Percentiles rank a stretch among this genome's conserved stretches.
phyloP scores from a whole-genome alignment of 495 filamentous ascomycete species.

The Hyaloscypha bicolor region DNA sequence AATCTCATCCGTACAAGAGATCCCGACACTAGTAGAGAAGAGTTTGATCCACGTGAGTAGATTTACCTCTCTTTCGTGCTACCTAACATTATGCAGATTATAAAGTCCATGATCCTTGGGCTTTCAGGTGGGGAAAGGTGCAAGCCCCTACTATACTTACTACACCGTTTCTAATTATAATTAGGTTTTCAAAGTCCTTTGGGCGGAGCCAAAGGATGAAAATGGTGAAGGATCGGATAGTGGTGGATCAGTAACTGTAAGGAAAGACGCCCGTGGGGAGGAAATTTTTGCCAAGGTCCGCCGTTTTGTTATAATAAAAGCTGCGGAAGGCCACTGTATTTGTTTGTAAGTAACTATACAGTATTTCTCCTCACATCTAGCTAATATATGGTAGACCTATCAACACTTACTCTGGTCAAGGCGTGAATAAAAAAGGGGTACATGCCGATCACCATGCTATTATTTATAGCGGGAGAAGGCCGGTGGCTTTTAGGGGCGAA shows the following conservation, averaged over 20 bases:
- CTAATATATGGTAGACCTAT: slow-evolving; percentile 17
- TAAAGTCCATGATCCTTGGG: not conserved
- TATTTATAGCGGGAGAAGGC: too few relatives aligned
- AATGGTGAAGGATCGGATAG: too few relatives aligned
- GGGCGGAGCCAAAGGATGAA: too few relatives aligned
- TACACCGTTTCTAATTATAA: not conserved
- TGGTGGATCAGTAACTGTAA: too few relatives aligned
- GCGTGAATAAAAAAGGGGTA: slow-evolving; percentile 17
- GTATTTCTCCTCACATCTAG: not conserved
- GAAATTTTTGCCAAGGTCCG: slow-evolving; percentile 2
- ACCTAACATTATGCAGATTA: too few relatives aligned
- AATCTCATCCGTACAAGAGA: not conserved
- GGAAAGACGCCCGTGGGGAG: not conserved
- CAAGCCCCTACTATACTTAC: not conserved
- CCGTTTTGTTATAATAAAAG: slow-evolving; percentile 26
- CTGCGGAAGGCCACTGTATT: too few relatives aligned
- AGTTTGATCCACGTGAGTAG: too few relatives aligned
- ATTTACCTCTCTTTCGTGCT: too few relatives aligned
- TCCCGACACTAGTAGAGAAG: not conserved
- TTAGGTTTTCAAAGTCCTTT: too few relatives aligned
- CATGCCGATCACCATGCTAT: slow-evolving; percentile 16
- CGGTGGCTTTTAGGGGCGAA: slow-evolving; percentile 9
- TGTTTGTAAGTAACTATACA: not conserved
- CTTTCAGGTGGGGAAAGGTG: slow-evolving; percentile 8
- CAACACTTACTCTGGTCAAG: slow-evolving; percentile 15